Base-by-base conservation (phyloP, 164 flowering plant genomes). In the Buxus sempervirens region DNA sequence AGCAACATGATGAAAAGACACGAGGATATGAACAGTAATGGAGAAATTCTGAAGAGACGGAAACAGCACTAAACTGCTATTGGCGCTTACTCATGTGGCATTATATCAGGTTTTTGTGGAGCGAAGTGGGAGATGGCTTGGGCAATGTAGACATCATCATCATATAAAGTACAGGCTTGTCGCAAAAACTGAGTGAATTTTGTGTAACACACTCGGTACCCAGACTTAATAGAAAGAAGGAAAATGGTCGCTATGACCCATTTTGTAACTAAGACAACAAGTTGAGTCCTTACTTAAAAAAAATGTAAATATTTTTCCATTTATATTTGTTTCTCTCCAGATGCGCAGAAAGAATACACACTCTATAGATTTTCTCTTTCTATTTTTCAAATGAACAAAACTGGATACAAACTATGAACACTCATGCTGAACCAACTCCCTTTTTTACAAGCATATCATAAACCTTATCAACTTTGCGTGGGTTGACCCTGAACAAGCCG, bases 371-470 rank as follows among this genome's bases (percentile, higher is more conserved):
- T 45, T 45, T 45, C 51, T 45, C 1, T 15, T 45, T 45, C 12
- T 10, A 10, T 45, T 45, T 4, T 15, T 45, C 18, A 6, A 10
- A 45, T 45, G 51, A 45, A 45, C 51, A 45, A 45, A 45, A 45
- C 18, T 10, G 13, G 51, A 45, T 45, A 45, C 2, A 15, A 10
- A 10, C 12, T 48, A 20, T 49, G 66, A 26, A 28, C 60, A 69
- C 67, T 81, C 76, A 78, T 25, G 76, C 68, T 64, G 75, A 77
- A 64, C 81, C 78, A 64, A 87, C 79, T 15, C 91, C 93, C 81
- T 89, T 93, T 61, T 77, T 80, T 53, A 85, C 75, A 68, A 88
- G 82, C 90, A 90, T 84, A 57, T 94, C 97, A 60, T 94, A 91
- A 0, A 94, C 90, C 70, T 75, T 82, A 73, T 90, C 98, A n/a